Evolutionary conservation across 768 basidiomycete genomes (phyloP), one percentile per base, ranked within the genome.

Genomic region (Leucocoprinus birnbaumii): DNA sequence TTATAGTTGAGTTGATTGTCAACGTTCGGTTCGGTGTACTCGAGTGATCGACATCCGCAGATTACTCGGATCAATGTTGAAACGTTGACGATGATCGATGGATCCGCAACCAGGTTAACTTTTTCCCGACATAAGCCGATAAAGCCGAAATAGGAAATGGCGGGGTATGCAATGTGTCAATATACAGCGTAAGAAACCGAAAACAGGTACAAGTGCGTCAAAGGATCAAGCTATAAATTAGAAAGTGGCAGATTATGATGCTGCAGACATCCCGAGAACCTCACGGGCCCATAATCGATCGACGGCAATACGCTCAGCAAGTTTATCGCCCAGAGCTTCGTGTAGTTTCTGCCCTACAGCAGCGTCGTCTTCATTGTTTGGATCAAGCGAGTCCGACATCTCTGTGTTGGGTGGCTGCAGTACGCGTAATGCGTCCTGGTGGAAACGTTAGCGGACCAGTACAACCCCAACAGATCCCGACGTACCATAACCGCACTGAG

Each of bases 241-340:
- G 18, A 14, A 37, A 21, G 35, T 11, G 19, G 24, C 3, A 21
- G 3, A 4, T 48, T 37, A 59, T 41, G 52, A 55, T n/a, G 53
- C 34, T 14, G 52, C 51, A 24, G 67, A 63, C 45, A 68, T 60
- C 0, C 75, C 74, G 37, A 87, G 64, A 21, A 89, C 75, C 22
- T 82, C 80, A 58, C 75, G 66, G 4, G 86, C 84, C 89, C 89
- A 91, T 2, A 70, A 71, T 9, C 79, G 77, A 65, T 91, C 89
- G 27, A 71, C 74, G 2, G 72, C 68, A 16, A 91, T 65, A 43
- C 73, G 73, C 44, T 78, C 74, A 0, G 85, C 79, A 59, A 91
- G 89, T 55, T 79, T 80, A 25, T 78, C 77, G 13, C 90, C 90
- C 9, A 92, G 59, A 1, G 77, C 63, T 14, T 83, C 78, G 5